Percentiles rank a stretch among this genome's conserved stretches.
Conservation (phyloP, 257 asterid genomes). For the Solanum medicagineum region DNA sequence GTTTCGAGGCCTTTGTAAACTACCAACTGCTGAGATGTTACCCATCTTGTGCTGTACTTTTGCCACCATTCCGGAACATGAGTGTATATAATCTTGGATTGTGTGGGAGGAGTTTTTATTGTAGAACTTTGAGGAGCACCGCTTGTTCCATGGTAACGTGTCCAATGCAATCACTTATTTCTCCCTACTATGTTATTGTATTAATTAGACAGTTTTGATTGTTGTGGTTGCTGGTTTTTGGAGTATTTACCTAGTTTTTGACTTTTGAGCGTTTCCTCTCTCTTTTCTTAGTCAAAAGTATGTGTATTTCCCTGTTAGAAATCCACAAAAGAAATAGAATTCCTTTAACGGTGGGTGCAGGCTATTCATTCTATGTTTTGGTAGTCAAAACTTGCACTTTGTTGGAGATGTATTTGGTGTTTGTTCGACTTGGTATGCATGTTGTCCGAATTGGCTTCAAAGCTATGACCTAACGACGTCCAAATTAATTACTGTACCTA, state of each 20-base stretch:
- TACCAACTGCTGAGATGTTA: constrained; percentile 5
- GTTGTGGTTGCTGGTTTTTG: background rate
- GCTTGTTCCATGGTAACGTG: background rate
- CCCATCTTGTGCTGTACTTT: background rate
- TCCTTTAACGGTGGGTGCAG: background rate
- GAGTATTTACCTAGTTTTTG: background rate
- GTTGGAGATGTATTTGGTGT: background rate
- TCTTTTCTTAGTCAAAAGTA: background rate
- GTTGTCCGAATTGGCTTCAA: too few relatives aligned
- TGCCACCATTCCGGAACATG: constrained; percentile 15
- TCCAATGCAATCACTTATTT: background rate
- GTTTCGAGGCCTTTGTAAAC: constrained; percentile 17
- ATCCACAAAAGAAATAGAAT: background rate
- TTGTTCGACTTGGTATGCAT: too few relatives aligned
- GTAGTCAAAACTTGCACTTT: background rate
- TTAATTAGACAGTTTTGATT: background rate
- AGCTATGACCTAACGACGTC: too few relatives aligned
- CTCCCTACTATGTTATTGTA: background rate
- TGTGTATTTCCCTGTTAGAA: background rate
- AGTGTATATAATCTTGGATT: constrained; percentile 1
- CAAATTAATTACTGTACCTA: too few relatives aligned
- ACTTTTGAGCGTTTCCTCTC: background rate
- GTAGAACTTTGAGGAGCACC: background rate
- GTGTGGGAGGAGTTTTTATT: background rate
- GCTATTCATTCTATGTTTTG: background rate